Conservation (phyloP, 2,329 filamentous ascomycete genomes). For the Didymosphaeria variabile region DNA sequence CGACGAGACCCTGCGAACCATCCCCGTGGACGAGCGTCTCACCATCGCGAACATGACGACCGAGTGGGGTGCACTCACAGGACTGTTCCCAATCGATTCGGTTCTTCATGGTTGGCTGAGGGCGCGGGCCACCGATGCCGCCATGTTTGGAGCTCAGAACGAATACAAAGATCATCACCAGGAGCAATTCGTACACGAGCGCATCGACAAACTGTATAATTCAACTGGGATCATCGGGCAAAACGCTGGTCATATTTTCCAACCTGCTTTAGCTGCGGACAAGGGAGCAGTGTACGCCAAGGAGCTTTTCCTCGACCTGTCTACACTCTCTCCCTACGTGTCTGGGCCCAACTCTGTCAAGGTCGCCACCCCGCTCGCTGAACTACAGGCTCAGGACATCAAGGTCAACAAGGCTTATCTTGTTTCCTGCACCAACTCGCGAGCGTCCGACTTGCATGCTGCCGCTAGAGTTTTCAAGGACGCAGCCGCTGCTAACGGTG, state of each 20-base stretch:
- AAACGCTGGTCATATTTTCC: conserved; percentile 49
- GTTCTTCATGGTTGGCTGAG: conserved; percentile 77
- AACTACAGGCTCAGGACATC: conserved; percentile 79
- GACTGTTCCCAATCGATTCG: conserved; percentile 82
- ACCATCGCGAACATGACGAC: conserved; percentile 84
- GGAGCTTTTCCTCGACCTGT: conserved; percentile 80
- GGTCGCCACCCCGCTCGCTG: conserved; percentile 77
- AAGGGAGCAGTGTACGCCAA: conserved; percentile 84
- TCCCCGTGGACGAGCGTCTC: conserved; percentile 76
- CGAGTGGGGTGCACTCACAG: conserved; percentile 79
- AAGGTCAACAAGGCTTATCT: conserved; percentile 85
- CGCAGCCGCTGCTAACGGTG: conserved; percentile 68
- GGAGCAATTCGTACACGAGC: conserved; percentile 74
- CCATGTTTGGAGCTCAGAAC: conserved; percentile 61
- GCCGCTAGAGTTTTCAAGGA: conserved; percentile 88
- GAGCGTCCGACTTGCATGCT: conserved; percentile 80
- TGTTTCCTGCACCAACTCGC: conserved; percentile 88
- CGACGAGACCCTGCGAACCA: conserved; percentile 76
- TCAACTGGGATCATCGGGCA: conserved; percentile 49
- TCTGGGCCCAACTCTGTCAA: conserved; percentile 93
- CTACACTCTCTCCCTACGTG: conserved; percentile 83
- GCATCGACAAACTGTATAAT: conserved; percentile 74
- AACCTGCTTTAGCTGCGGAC: conserved; percentile 74
- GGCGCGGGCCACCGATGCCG: conserved; percentile 76
- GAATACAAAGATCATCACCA: conserved; percentile 59